Evolutionary conservation across 192 early-diverging fungal genomes (phyloP).

Genomic region (Podila clonocystis): DNA sequence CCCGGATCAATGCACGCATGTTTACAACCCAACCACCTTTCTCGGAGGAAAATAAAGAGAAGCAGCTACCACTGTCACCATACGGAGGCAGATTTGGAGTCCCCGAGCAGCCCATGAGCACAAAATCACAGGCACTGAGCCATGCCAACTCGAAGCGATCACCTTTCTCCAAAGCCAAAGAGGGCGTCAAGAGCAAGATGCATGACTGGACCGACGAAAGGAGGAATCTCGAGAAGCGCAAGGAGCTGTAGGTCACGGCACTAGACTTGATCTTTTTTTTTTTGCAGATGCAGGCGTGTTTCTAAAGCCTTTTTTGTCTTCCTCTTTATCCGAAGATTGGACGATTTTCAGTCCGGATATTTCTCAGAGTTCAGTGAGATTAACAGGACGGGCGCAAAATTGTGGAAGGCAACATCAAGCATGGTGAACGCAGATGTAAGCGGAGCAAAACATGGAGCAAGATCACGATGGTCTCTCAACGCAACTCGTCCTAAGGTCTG

Average conservation of each 20-base stretch:
- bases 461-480: no score
- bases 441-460: no score
- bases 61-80: constrained; percentile 21
- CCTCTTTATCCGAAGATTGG: constrained; percentile 24
- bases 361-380: constrained; percentile 51
- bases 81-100: constrained; percentile 47
- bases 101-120: constrained; percentile 38
- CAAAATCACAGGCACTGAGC: constrained; percentile 22
- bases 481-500: not conserved
- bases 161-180: constrained; percentile 49
- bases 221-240: constrained; percentile 60
- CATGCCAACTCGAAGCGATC: constrained; percentile 23
- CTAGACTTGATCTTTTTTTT: not conserved
- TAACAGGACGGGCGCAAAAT: constrained; percentile 56
- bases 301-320: constrained; percentile 3
- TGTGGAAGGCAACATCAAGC: constrained; percentile 55
- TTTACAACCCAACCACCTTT: no score
- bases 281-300: no score
- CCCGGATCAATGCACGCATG: no score
- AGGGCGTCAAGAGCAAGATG: constrained; percentile 49
- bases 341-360: constrained; percentile 32
- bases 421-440: constrained; percentile 57
- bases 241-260: constrained; percentile 52
- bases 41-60: not conserved
- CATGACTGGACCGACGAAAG: constrained; percentile 59